Conservation (phyloP, 148 eudicot species). For the Salicornia ramosissima region DNA sequence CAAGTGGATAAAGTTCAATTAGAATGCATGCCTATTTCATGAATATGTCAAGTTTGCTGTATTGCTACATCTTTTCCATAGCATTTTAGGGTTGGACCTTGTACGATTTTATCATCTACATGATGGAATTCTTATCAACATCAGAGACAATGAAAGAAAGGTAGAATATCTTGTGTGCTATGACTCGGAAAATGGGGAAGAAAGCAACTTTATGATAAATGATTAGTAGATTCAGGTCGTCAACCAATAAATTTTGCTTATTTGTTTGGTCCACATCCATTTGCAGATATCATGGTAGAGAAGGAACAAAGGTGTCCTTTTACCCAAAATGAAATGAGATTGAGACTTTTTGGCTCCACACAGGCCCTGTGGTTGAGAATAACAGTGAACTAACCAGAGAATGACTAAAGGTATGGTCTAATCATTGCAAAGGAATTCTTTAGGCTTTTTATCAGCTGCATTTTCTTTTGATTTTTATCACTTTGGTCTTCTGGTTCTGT, state of each 20-base stretch:
- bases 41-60: conserved; percentile 8
- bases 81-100: conserved; percentile 23
- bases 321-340: conserved; percentile 11
- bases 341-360: conserved; percentile 7
- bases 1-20: neutral
- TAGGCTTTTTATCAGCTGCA: neutral
- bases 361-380: neutral
- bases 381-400: conserved; percentile 15
- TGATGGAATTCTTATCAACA: conserved; percentile 40
- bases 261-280: conserved; percentile 20
- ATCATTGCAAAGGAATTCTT: conserved; percentile 15
- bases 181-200: conserved; percentile 5
- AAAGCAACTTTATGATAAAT: conserved; percentile 22
- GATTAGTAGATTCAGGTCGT: conserved; percentile 17
- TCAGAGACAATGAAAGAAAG: conserved; percentile 26
- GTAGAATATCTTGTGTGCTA: conserved; percentile 23
- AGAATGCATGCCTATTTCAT: neutral
- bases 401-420: conserved; percentile 16
- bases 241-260: conserved; percentile 14
- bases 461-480: neutral
- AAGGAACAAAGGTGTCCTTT: conserved; percentile 21
- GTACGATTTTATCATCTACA: conserved; percentile 26
- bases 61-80: conserved; percentile 10
- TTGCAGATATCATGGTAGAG: conserved; percentile 8
- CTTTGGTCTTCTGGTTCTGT: neutral